Evolutionary conservation across 768 basidiomycete genomes (phyloP), one percentile per base, ranked within the genome.

Genomic region (Trametes sanguinea): DNA sequence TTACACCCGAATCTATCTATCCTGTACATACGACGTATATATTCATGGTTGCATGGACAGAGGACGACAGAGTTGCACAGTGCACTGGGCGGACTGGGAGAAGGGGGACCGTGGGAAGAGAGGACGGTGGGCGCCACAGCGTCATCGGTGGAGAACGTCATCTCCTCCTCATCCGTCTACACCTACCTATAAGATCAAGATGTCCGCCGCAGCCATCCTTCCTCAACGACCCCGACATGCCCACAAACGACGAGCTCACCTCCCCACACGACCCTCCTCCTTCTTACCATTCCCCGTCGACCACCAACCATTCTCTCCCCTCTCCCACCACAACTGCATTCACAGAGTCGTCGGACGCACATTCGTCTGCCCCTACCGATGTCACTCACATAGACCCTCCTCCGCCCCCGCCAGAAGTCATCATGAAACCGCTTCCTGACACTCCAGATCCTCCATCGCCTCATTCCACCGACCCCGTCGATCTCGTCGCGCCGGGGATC

Each of bases 401-500:
- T 2, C 51, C 61, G 6, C 44, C 45, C 4, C 52, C 52, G 3
- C 51, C 54, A 2, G 61, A 53, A 48, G 35, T 35, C 2, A 27
- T 57, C 61, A 62, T 62, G 61, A 62, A 62, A 11, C 61, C 61
- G 1, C 61, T 62, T 2, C 61, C 61, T 0, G 61, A 52, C 7
- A 52, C 61, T 6, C 61, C 55, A 16, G 35, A n/a, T 17, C 53
- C 51, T 14, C 56, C 47, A 29, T 30, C 50, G 1, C 50, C 50
- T 13, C 57, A 59, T n/a, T 51, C 46, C 0, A 44, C 27, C 11
- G 55, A 62, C 29, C 51, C 61, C 6, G 44, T 40, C 48, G 50
- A 51, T 11, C 62, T 57, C 8, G 62, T 58, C 17, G 62, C 62
- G 4, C 2, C 13, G 7, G 61, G 61, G 45, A 11, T 3, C 32